phyloP scores from a whole-genome alignment of 768 basidiomycete species.

The Boletellus emodensis region DNA sequence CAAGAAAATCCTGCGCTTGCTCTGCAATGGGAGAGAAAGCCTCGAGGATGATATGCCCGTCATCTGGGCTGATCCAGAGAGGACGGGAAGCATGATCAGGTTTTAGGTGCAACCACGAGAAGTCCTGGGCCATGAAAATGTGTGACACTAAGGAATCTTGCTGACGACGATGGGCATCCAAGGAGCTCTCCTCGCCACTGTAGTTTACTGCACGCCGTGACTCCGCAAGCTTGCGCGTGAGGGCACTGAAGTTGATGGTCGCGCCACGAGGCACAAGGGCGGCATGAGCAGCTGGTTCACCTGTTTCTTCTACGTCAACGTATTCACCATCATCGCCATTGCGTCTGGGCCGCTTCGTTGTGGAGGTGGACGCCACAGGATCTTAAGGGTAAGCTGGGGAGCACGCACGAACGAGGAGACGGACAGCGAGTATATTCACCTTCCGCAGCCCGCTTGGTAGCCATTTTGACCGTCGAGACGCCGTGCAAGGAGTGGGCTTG shows the following conservation, averaged over 20 bases:
- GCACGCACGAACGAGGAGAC: neutral
- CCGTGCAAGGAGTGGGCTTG: conserved; percentile 13
- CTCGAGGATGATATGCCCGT: conserved; percentile 92
- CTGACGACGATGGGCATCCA: conserved; percentile 64
- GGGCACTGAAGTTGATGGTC: conserved; percentile 84
- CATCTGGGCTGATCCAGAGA: conserved; percentile 93
- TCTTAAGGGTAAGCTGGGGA: conserved; percentile 13
- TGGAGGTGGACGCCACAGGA: conserved; percentile 21
- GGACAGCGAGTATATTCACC: conserved; percentile 23
- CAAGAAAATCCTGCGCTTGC: conserved; percentile 97
- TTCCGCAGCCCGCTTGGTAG: conserved; percentile 39
- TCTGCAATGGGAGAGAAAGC: conserved; percentile 97
- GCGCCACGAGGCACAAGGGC: conserved; percentile 61
- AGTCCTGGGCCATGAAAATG: conserved; percentile 83
- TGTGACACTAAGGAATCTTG: conserved; percentile 76
- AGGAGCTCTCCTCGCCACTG: conserved; percentile 43
- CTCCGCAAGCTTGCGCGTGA: conserved; percentile 75
- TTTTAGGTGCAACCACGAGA: conserved; percentile 83
- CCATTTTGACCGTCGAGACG: conserved; percentile 21
- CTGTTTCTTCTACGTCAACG: conserved; percentile 50
- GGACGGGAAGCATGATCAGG: conserved; percentile 89
- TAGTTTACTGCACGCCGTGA: conserved; percentile 44
- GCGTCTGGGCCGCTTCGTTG: conserved; percentile 40
- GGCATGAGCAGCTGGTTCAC: conserved; percentile 31
- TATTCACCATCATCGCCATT: conserved; percentile 54